Evolutionary conservation across 2,329 filamentous ascomycete species (phyloP).

Genomic region (Verticillium alfalfae): DNA sequence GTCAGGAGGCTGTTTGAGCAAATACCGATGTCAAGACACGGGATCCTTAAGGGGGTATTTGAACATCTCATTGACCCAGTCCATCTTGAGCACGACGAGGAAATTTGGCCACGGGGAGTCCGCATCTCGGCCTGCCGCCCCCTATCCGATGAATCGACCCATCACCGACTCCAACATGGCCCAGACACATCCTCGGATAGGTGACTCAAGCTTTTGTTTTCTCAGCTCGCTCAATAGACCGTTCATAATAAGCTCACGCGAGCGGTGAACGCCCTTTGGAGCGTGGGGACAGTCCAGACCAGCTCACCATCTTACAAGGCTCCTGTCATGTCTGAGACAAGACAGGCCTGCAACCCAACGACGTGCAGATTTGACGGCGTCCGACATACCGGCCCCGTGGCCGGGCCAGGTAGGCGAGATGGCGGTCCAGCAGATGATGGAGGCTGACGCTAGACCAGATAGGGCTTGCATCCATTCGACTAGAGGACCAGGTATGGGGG

Average conservation of each 20-base stretch:
- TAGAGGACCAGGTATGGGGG: neutral
- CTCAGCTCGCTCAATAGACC: neutral
- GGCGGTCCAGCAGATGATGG: neutral
- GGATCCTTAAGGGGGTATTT: slow-evolving; percentile 3
- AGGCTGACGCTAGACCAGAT: neutral
- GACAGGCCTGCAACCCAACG: neutral
- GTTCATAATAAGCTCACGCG: neutral
- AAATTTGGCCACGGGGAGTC: neutral
- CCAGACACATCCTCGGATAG: neutral
- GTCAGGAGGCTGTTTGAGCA: slow-evolving; percentile 2
- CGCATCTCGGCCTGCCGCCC: neutral
- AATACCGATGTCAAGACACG: neutral
- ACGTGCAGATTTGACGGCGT: neutral
- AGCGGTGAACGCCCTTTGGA: neutral
- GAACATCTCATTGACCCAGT: neutral
- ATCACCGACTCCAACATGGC: neutral
- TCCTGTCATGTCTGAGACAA: neutral
- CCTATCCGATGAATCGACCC: neutral
- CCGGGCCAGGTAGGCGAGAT: neutral
- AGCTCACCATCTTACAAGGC: neutral
- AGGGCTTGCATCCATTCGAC: neutral
- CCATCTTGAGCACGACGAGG: neutral
- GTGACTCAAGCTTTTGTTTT: neutral
- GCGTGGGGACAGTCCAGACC: neutral
- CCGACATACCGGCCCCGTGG: neutral